phyloP scores from a whole-genome alignment of 2,329 filamentous ascomycete genomes.

The Drechslerella dactyloides region DNA sequence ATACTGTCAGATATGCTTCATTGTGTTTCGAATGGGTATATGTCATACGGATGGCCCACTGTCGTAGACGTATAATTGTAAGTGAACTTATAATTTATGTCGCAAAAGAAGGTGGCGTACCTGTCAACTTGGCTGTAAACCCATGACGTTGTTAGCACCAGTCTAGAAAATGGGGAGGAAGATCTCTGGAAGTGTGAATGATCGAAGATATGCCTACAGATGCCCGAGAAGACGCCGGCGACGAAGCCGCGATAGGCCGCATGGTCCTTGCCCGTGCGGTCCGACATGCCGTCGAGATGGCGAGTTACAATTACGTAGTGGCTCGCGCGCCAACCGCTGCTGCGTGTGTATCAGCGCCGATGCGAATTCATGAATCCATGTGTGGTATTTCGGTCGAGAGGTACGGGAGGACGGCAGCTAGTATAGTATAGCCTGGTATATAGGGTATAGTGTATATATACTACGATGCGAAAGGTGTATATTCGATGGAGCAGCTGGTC shows the following conservation, averaged over 20 bases:
- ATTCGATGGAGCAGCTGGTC: neutral
- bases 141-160: constrained; percentile 60
- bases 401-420: too few species aligned
- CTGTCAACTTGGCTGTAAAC: constrained; percentile 39
- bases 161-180: too few species aligned
- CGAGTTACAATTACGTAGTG: neutral
- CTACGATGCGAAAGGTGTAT: too few species aligned
- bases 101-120: constrained; percentile 9
- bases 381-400: too few species aligned
- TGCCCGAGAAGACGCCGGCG: constrained; percentile 91
- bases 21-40: constrained; percentile 1
- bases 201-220: constrained; percentile 83
- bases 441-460: too few species aligned
- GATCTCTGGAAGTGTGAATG: neutral
- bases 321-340: neutral
- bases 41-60: constrained; percentile 68
- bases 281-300: constrained; percentile 16
- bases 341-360: neutral
- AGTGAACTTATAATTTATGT: neutral
- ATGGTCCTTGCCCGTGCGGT: constrained; percentile 53
- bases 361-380: too few species aligned
- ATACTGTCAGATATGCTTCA: too few species aligned
- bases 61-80: neutral
- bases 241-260: constrained; percentile 94
- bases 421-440: too few species aligned